Base-by-base conservation (phyloP, 2,329 filamentous ascomycete species). In the Nigrospora sphaerica region DNA sequence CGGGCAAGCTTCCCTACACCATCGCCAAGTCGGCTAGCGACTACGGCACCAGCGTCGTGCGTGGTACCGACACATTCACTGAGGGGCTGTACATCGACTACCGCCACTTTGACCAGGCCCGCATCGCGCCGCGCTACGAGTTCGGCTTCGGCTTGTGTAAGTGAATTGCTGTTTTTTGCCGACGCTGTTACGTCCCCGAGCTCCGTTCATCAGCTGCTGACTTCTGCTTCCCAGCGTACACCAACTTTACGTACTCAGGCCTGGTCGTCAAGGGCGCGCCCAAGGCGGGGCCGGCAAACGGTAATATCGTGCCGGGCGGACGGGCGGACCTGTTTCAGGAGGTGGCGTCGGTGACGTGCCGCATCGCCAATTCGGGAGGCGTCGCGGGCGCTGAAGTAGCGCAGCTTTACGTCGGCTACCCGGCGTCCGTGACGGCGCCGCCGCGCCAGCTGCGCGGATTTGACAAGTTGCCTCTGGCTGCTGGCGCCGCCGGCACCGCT, bases 401-500 rank as follows among this genome's bases (percentile, higher is more conserved):
- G 1, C 80, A 83, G 62, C 59, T 80, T 28, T 78, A 86, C 62
- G 51, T 85, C 45, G 73, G 67, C 38, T 52, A 69, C 55, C 77
- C 84, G 2, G 81, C 49, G 16, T 45, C 34, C 12, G 48, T 45
- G 1, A 13, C 18, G 16, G 41, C 45, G 31, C 42, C 67, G 4
- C 73, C 73, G 39, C 63, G 65, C 49, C 78, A 83, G 58, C 68
- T 86, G 6, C 70, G 83, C 17, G 80, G 82, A 5, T 86, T 85
- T 54, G 72, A 74, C 49, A 85, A 86, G 64, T 66, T 82, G 6
- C 59, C 60, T 14, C 59, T 86, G 16, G 65, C 63, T 4, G 59
- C 71, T 0, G 75, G 73, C 2, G 70, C 73, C 45, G 71, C 62
- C 3, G 62, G 68, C 34, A 73, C 63, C 2, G 72, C 79, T 4